Conservation (phyloP, 179 eudicot species). For the Pouteria campechiana region DNA sequence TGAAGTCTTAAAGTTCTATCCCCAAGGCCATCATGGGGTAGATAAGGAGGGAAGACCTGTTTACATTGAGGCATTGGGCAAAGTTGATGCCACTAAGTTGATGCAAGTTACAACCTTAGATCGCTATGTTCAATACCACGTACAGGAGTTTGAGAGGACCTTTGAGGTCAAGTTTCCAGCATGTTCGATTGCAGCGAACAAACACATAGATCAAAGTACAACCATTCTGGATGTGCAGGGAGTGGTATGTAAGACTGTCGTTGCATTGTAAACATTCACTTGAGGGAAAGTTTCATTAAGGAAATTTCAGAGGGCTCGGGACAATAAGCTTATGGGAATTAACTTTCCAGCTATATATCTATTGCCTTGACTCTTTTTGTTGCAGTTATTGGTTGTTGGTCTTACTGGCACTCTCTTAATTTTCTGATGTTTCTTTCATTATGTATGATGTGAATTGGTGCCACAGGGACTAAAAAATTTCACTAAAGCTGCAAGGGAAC, state of each 20-base stretch:
- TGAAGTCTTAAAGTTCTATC: constrained; percentile 61
- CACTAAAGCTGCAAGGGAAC: constrained; percentile 77
- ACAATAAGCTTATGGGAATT: too few species aligned
- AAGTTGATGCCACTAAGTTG: constrained; percentile 60
- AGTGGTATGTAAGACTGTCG: constrained; percentile 44
- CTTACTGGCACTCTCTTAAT: too few species aligned
- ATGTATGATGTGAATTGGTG: too few species aligned
- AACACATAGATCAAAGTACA: constrained; percentile 80
- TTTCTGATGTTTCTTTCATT: too few species aligned
- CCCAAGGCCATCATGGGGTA: constrained; percentile 81
- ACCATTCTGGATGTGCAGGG: constrained; percentile 90
- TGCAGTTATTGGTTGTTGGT: too few species aligned
- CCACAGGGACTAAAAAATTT: constrained; percentile 74
- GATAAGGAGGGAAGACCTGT: constrained; percentile 76
- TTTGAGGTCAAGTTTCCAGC: constrained; percentile 58
- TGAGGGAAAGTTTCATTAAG: too few species aligned
- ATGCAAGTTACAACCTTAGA: constrained; percentile 69
- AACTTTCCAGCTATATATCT: too few species aligned
- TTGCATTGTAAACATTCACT: too few species aligned
- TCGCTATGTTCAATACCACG: constrained; percentile 58
- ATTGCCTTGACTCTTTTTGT: background rate
- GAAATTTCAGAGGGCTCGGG: too few species aligned
- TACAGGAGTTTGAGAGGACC: constrained; percentile 61
- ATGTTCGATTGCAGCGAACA: constrained; percentile 71
- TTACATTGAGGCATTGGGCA: constrained; percentile 62